phyloP scores from a whole-genome alignment of 179 eudicot genomes.

The Heliamphora pulchella region DNA sequence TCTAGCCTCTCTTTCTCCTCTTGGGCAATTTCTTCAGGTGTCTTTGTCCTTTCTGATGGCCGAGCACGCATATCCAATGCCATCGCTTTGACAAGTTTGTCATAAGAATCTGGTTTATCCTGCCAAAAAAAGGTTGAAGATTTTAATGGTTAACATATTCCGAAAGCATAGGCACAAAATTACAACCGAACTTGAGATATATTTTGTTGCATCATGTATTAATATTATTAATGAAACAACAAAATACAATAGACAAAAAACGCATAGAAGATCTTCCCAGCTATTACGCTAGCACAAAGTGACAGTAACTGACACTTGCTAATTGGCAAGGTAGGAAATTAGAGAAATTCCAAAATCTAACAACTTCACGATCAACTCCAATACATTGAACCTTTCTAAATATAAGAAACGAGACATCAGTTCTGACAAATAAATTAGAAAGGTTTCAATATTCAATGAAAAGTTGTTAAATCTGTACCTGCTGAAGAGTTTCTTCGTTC shows the following conservation, averaged over 20 bases:
- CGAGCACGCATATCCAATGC: slow-evolving; percentile 73
- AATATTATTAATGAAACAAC: background rate
- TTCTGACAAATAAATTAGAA: background rate
- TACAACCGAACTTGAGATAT: background rate
- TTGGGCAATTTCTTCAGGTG: slow-evolving; percentile 89
- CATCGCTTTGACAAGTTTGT: slow-evolving; percentile 71
- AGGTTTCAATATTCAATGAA: background rate
- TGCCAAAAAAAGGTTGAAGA: slow-evolving; percentile 22
- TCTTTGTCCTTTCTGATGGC: slow-evolving; percentile 88
- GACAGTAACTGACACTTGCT: background rate
- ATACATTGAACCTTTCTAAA: background rate
- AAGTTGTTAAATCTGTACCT: slow-evolving; percentile 30
- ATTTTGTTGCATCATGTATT: slow-evolving; percentile 1
- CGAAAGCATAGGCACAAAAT: background rate
- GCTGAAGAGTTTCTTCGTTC: slow-evolving; percentile 32
- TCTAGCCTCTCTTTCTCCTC: slow-evolving; percentile 92
- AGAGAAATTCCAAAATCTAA: background rate
- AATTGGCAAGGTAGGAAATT: background rate
- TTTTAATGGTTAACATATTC: background rate
- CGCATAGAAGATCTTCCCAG: background rate
- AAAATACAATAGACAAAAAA: background rate
- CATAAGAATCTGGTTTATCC: slow-evolving; percentile 84
- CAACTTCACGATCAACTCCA: background rate
- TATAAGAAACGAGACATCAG: background rate
- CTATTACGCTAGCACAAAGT: background rate